Evolutionary conservation across 495 filamentous ascomycete genomes (phyloP).

Genomic region (Penicillium egyptiacum): DNA sequence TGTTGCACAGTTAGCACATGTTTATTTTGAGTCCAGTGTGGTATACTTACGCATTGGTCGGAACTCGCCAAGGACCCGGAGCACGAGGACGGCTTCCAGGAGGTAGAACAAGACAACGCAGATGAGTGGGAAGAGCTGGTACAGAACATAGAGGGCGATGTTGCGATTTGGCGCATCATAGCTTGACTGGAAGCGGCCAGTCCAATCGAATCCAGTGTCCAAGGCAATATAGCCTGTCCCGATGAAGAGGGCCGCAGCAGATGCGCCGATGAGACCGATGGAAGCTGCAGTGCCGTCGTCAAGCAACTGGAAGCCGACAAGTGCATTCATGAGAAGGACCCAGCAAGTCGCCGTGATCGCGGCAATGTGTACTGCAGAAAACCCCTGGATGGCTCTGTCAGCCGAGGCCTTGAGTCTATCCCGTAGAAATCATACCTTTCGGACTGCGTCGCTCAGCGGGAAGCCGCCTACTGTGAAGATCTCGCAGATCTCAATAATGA

Average conservation of each 20-base stretch:
- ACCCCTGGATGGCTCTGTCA: slow-evolving; percentile 57
- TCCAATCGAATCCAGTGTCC: slow-evolving; percentile 88
- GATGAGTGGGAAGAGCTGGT: slow-evolving; percentile 87
- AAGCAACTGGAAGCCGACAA: slow-evolving; percentile 89
- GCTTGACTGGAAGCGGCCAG: slow-evolving; percentile 67
- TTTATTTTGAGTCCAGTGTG: background rate
- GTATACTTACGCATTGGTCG: slow-evolving; percentile 74
- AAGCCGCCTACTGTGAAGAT: slow-evolving; percentile 94
- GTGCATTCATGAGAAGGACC: slow-evolving; percentile 87
- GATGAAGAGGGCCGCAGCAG: slow-evolving; percentile 71
- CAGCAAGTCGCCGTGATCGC: slow-evolving; percentile 84
- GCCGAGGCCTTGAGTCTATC: background rate
- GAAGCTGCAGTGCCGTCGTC: slow-evolving; percentile 91
- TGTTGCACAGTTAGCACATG: slow-evolving; percentile 35
- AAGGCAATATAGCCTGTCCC: slow-evolving; percentile 95
- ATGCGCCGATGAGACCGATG: slow-evolving; percentile 68
- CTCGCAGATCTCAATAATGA: slow-evolving; percentile 89
- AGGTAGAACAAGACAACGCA: slow-evolving; percentile 82
- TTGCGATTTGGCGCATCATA: slow-evolving; percentile 60
- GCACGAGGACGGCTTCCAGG: slow-evolving; percentile 77
- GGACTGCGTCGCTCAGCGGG: slow-evolving; percentile 65
- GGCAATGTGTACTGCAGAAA: slow-evolving; percentile 90
- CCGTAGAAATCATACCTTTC: slow-evolving; percentile 37
- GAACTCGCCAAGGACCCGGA: slow-evolving; percentile 79
- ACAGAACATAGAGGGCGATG: slow-evolving; percentile 89